These are phyloP conservation scores for Paraphaeosphaeria sporulosa DNA, from an alignment of 2,329 filamentous ascomycete species.

Conservation along the genomic window DNA sequence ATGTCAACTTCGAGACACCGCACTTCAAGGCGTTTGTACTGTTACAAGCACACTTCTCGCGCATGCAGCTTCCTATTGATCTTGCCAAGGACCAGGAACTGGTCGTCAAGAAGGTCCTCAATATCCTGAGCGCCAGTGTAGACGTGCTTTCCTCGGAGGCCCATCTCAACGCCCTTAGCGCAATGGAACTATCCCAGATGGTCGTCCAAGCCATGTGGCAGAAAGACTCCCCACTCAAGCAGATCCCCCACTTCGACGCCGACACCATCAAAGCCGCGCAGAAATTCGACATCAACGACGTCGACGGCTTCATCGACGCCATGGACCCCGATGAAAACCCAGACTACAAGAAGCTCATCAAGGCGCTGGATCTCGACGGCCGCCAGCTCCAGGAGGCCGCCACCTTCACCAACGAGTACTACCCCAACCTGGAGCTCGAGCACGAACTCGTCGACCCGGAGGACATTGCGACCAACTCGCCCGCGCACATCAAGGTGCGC, in stretches of 20 bases:
- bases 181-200: conserved; percentile 99
- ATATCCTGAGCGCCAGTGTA: conserved; percentile 87
- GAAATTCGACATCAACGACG: conserved; percentile 84
- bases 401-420: conserved; percentile 93
- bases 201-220: conserved; percentile 99
- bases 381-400: conserved; percentile 88
- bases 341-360: conserved; percentile 78
- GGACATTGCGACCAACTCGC: conserved; percentile 78
- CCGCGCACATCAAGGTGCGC: conserved; percentile 82
- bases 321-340: conserved; percentile 96
- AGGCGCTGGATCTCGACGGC: conserved; percentile 79
- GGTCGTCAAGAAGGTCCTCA: conserved; percentile 83
- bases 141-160: conserved; percentile 96
- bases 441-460: conserved; percentile 86
- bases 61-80: conserved; percentile 96
- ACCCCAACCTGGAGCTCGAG: conserved; percentile 92
- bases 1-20: conserved; percentile 86
- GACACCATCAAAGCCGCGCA: conserved; percentile 84
- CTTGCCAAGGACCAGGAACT: conserved; percentile 94
- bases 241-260: conserved; percentile 92
- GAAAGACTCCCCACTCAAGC: conserved; percentile 93
- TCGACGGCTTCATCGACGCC: conserved; percentile 98
- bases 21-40: conserved; percentile 99
- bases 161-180: conserved; percentile 95
- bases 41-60: conserved; percentile 94